Conservation (phyloP, 2,329 filamentous ascomycete species). For the Laburnicola sp. region DNA sequence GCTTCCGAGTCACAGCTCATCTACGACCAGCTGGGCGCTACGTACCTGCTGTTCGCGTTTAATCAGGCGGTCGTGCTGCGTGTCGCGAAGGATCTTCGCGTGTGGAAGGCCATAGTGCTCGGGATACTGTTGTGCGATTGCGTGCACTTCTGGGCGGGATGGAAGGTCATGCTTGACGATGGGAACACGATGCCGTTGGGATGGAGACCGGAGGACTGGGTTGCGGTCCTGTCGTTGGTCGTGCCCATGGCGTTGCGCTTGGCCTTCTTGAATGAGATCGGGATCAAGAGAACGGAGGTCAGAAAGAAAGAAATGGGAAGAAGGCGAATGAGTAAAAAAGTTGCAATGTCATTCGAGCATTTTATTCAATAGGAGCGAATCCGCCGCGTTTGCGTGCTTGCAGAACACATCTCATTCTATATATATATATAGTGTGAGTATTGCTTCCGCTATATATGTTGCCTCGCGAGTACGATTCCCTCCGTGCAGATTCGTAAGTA, state of each 20-base stretch:
- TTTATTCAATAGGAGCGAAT: conserved; percentile 31
- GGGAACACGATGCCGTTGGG: conserved; percentile 24
- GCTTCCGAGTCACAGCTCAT: conserved; percentile 54
- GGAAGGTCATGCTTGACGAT: conserved; percentile 35
- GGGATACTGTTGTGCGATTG: conserved; percentile 73
- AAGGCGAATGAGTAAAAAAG: too few species aligned
- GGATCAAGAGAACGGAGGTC: conserved; percentile 44
- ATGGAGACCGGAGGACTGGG: conserved; percentile 46
- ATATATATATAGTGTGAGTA: too few species aligned
- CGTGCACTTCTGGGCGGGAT: conserved; percentile 63
- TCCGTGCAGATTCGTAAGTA: too few species aligned
- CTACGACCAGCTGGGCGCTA: conserved; percentile 73
- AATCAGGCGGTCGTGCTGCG: conserved; percentile 76
- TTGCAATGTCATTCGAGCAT: conserved; percentile 61
- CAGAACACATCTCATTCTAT: too few species aligned
- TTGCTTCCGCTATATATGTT: too few species aligned
- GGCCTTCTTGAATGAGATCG: conserved; percentile 43
- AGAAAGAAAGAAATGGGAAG: too few species aligned
- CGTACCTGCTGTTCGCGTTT: conserved; percentile 75
- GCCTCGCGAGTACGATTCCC: too few species aligned
- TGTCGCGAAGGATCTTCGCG: conserved; percentile 64
- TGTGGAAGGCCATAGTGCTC: conserved; percentile 70
- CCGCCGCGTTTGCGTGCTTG: too few species aligned
- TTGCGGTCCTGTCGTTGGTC: conserved; percentile 42
- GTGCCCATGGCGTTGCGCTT: conserved; percentile 39